Percentiles rank a stretch among this genome's conserved stretches.
Evolutionary conservation across 768 basidiomycete genomes (phyloP).

Genomic region (Psilocybe sp.): DNA sequence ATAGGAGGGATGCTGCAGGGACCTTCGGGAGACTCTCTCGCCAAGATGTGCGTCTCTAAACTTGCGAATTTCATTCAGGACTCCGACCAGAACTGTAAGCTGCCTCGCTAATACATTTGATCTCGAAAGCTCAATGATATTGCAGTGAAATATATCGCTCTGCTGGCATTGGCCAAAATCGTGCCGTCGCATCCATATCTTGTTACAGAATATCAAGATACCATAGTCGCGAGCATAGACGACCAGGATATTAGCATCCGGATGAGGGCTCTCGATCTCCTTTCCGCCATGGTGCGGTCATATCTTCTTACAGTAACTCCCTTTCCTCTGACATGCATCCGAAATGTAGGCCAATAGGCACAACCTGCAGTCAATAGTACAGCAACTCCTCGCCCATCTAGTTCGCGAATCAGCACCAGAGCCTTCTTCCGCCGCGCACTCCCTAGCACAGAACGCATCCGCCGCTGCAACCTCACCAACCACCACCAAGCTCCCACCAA

Average conservation of each 20-base stretch:
- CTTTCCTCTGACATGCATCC: neutral
- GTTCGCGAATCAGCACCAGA: conserved; percentile 54
- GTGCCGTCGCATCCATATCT: conserved; percentile 89
- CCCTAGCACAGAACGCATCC: conserved; percentile 39
- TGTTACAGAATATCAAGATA: conserved; percentile 88
- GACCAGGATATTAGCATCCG: conserved; percentile 95
- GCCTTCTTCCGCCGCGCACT: conserved; percentile 60
- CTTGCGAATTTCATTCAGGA: conserved; percentile 90
- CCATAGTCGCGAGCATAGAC: conserved; percentile 84
- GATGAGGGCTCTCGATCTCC: conserved; percentile 91
- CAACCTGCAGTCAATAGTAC: conserved; percentile 87
- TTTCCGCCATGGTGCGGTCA: conserved; percentile 81
- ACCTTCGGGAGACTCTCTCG: conserved; percentile 71
- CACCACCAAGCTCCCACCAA: conserved; percentile 42
- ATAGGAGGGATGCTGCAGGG: conserved; percentile 94
- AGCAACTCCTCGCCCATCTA: conserved; percentile 86
- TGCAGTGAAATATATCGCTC: conserved; percentile 94
- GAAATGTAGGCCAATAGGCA: conserved; percentile 67
- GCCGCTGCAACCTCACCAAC: conserved; percentile 31
- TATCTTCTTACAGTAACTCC: neutral
- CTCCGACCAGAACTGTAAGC: conserved; percentile 91
- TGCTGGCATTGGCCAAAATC: conserved; percentile 94
- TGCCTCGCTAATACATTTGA: neutral
- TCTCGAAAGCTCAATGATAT: conserved; percentile 3
- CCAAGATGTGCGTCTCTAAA: conserved; percentile 88